Evolutionary conservation across 768 basidiomycete species (phyloP).

Genomic region (Phanerochaete sordida): DNA sequence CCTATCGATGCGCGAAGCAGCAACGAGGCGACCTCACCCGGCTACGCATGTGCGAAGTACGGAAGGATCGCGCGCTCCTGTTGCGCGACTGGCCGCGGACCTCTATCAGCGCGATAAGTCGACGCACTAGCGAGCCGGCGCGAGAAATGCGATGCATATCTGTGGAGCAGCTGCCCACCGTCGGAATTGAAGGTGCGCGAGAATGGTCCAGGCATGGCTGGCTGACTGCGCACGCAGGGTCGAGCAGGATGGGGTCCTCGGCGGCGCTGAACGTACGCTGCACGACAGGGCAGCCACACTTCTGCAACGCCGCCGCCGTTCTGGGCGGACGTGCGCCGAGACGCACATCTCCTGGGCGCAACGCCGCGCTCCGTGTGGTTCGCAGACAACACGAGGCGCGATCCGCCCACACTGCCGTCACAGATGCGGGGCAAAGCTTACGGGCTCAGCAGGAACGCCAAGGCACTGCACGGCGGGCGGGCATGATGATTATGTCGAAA

Average conservation of each 20-base stretch:
- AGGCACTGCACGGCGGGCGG: neutral
- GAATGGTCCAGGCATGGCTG: neutral
- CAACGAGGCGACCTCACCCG: neutral
- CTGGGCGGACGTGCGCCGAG: neutral
- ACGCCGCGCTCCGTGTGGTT: neutral
- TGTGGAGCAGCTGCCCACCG: neutral
- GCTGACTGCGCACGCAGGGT: neutral
- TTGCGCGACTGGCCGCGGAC: neutral
- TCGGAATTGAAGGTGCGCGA: neutral
- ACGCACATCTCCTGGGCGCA: neutral
- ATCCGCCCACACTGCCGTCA: neutral
- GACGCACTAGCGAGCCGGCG: neutral
- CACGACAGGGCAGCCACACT: neutral
- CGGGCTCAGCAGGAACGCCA: neutral
- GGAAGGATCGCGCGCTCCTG: neutral
- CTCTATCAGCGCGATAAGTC: neutral
- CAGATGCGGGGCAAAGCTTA: neutral
- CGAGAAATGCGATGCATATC: neutral
- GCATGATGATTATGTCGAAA: neutral
- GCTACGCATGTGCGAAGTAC: neutral
- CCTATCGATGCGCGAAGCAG: neutral
- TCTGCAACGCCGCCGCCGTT: neutral
- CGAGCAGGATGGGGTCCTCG: neutral
- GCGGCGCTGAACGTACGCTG: neutral
- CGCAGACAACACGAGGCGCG: neutral